Percentiles rank a stretch among this genome's conserved stretches.
Conservation (phyloP, 169 alveolate genomes). For the Plasmodium ovale region DNA sequence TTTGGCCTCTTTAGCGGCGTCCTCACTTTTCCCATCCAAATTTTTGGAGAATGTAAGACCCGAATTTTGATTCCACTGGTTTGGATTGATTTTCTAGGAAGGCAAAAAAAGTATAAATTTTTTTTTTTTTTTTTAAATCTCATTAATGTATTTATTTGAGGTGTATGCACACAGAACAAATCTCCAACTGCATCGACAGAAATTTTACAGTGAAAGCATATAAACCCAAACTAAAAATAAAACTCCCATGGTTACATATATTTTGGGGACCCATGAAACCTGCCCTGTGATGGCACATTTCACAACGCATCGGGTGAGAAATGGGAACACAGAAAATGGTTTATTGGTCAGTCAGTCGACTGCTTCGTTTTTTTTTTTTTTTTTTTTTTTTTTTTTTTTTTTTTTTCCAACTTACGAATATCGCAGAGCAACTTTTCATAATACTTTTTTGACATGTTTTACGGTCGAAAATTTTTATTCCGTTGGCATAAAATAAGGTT, state of each 20-base stretch:
- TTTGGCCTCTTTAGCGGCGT: slow-evolving; percentile 4
- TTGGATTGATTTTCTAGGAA: slow-evolving; percentile 67
- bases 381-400: not conserved
- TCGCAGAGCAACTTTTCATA: slow-evolving; percentile 57
- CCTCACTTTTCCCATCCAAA: slow-evolving; percentile 74
- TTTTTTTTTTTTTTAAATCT: too few species aligned
- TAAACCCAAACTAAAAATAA: too few species aligned
- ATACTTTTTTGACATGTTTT: slow-evolving; percentile 56
- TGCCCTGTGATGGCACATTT: too few species aligned
- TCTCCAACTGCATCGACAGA: too few species aligned
- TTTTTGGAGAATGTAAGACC: slow-evolving; percentile 61
- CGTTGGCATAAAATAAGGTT: not conserved
- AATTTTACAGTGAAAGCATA: too few species aligned
- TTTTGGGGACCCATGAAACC: too few species aligned
- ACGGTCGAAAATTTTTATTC: not conserved
- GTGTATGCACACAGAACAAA: too few species aligned
- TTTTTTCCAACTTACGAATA: slow-evolving; percentile 48
- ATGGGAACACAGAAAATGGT: too few species aligned
- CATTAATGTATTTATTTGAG: too few species aligned
- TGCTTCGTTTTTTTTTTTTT: not conserved
- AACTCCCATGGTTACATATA: too few species aligned
- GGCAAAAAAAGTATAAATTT: not conserved
- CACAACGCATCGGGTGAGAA: too few species aligned
- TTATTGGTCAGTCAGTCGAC: not conserved
- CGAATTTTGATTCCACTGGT: slow-evolving; percentile 72